Conservation (phyloP, 2,329 filamentous ascomycete species). For the Salinomyces thailandicus region DNA sequence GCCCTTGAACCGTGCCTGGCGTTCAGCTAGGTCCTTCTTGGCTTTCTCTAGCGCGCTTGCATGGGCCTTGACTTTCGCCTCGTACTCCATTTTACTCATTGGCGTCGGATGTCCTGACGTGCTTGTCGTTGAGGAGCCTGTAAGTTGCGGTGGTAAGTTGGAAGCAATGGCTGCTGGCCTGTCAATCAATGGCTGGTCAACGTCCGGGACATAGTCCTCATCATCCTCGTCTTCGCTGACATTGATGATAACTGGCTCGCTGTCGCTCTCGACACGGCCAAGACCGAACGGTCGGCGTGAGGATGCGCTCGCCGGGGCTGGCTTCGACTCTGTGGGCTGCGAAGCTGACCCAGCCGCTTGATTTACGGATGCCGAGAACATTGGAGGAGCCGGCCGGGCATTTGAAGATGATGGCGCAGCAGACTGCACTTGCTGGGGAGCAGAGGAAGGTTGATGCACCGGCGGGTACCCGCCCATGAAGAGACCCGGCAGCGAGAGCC, state of each 20-base stretch:
- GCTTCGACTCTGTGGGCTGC: neutral
- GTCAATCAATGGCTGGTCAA: too few species aligned
- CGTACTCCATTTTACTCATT: neutral
- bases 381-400: too few species aligned
- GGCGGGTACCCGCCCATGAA: slow-evolving; percentile 17
- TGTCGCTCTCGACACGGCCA: slow-evolving; percentile 35
- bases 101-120: neutral
- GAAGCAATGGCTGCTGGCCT: too few species aligned
- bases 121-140: neutral
- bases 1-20: neutral
- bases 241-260: slow-evolving; percentile 65
- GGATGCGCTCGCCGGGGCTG: slow-evolving; percentile 14
- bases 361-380: too few species aligned
- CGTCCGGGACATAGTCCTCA: slow-evolving; percentile 2
- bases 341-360: too few species aligned
- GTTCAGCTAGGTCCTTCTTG: neutral
- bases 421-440: neutral
- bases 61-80: neutral
- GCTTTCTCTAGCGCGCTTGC: slow-evolving; percentile 15
- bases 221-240: slow-evolving; percentile 62
- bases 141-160: neutral
- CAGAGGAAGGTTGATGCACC: neutral
- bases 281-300: slow-evolving; percentile 54
- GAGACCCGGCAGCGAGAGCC: slow-evolving; percentile 18
- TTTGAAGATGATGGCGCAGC: neutral